Conservation (phyloP, 2,329 filamentous ascomycete genomes). For the Seiridium cupressi region DNA sequence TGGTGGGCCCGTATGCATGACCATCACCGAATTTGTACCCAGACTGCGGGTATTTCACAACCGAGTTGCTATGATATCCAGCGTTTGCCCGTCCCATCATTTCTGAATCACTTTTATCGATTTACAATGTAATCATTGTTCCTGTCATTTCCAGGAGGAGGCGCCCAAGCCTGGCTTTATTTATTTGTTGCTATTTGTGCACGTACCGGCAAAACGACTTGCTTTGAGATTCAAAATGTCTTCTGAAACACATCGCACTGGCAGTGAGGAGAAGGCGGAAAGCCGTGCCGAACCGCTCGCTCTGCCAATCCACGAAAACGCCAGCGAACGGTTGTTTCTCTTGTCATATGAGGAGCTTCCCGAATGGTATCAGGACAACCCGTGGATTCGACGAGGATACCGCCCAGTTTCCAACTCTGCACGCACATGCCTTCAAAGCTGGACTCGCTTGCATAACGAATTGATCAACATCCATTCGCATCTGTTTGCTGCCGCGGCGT, state of each 20-base stretch:
- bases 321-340: slow-evolving; percentile 5
- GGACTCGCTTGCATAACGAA: slow-evolving; percentile 41
- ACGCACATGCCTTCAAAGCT: slow-evolving; percentile 34
- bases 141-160: background rate
- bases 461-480: slow-evolving; percentile 42
- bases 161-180: background rate
- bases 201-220: background rate
- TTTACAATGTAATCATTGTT: background rate
- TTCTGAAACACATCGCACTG: background rate
- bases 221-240: background rate
- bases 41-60: slow-evolving; percentile 1
- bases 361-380: slow-evolving; percentile 40
- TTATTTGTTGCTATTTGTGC: background rate
- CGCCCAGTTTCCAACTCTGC: slow-evolving; percentile 37
- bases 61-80: background rate
- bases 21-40: background rate
- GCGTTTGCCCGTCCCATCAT: background rate
- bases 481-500: slow-evolving; percentile 39
- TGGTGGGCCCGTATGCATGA: slow-evolving; percentile 6
- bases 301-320: background rate
- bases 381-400: slow-evolving; percentile 39
- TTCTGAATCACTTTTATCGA: background rate
- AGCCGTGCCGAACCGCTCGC: background rate
- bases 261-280: slow-evolving; percentile 1
- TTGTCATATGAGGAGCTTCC: slow-evolving; percentile 32